Evolutionary conservation across 2,329 filamentous ascomycete species (phyloP), one percentile per base, ranked within the genome.

Genomic region (Pseudohalonectria lignicola): DNA sequence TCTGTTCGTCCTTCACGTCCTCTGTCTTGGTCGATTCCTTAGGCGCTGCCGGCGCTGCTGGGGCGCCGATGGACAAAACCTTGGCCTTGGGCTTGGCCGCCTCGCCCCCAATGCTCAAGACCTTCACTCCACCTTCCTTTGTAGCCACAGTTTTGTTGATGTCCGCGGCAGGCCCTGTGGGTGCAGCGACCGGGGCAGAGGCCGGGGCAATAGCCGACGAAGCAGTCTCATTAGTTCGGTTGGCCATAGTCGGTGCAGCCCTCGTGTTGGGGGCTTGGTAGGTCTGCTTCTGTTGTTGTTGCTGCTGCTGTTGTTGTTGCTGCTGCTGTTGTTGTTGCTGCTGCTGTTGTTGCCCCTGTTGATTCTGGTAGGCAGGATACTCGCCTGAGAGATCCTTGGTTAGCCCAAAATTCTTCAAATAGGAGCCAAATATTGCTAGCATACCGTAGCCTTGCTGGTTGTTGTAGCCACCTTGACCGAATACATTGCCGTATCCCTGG

Each of bases 31-130:
- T 11, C 12, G 35, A 18, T 16, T 37, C 36, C 29, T 38, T 38
- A 71, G 64, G n/a, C 71, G 62, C 7, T 8, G 44, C 38, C 15
- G 15, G 15, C 18, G 15, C n/a, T n/a, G n/a, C n/a, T 6, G 47
- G 39, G 2, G 38, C 36, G 32, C 83, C 82, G 40, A 94, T 80
- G 33, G 82, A 82, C 20, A 88, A 67, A n/a, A 90, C 82, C 60
- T 88, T 88, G 49, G 59, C 55, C 52, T 69, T 69, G 39, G 67
- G 61, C 53, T 69, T 67, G 20, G 61, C 49, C 18, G 58, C 51
- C 37, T 77, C 74, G 37, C 69, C 72, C 17, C 72, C 71, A 50
- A 75, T 79, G 56, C 64, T 80, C 47, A 81, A 59, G 15, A 82
- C 78, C 57, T 82, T 84, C 34, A 74, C 59, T 31, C 70, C 70